Evolutionary conservation across 2,329 filamentous ascomycete genomes (phyloP).

Genomic region (Zasmidium citrigriseum): DNA sequence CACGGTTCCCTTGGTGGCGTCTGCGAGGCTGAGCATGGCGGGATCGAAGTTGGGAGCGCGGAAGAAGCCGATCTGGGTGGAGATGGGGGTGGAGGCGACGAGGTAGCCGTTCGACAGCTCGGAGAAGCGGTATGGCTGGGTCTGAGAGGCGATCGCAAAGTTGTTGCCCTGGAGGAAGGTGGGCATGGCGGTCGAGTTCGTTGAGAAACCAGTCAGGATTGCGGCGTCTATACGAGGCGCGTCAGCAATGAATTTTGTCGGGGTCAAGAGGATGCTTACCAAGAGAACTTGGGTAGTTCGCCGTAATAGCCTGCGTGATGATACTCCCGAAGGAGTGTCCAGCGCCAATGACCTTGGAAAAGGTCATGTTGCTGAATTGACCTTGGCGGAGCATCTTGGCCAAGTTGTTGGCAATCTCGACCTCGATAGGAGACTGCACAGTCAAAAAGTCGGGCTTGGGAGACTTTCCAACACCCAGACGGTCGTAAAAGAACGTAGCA

Average conservation of each 20-base stretch:
- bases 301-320: conserved; percentile 36
- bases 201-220: conserved; percentile 41
- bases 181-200: conserved; percentile 25
- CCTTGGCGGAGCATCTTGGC: conserved; percentile 33
- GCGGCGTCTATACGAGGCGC: conserved; percentile 31
- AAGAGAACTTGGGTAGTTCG: conserved; percentile 35
- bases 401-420: conserved; percentile 40
- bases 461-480: conserved; percentile 42
- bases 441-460: conserved; percentile 41
- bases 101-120: conserved; percentile 32
- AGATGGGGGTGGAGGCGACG: conserved; percentile 23
- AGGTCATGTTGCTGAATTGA: conserved; percentile 29
- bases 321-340: conserved; percentile 44
- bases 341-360: conserved; percentile 41
- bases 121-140: conserved; percentile 33
- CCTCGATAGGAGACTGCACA: conserved; percentile 41
- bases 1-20: conserved; percentile 31
- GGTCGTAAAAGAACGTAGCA: conserved; percentile 46
- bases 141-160: conserved; percentile 31
- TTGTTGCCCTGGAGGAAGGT: conserved; percentile 30
- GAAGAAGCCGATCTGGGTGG: conserved; percentile 36
- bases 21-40: conserved; percentile 26
- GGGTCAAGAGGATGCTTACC: neutral
- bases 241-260: neutral
- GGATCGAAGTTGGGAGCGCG: conserved; percentile 33